A percentile compares a stretch with the other conserved stretches of the same genome.
These are phyloP conservation scores for Colletotrichum musae DNA, from an alignment of 2,329 filamentous ascomycete genomes.

Conservation along the genomic window DNA sequence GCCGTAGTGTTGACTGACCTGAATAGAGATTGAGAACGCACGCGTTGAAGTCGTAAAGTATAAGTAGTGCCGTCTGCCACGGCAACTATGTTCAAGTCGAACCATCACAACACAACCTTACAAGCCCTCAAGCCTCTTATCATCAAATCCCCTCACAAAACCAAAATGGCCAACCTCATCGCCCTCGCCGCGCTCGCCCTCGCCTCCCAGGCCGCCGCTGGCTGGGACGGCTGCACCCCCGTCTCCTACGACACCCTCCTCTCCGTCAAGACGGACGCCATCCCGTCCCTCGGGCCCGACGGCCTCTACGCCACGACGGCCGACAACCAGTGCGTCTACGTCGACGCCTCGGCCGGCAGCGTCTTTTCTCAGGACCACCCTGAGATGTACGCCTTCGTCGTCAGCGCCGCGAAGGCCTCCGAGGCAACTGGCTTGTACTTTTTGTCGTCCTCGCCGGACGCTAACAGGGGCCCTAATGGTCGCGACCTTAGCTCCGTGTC, in stretches of 20 bases:
- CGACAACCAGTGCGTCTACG: conserved; percentile 9
- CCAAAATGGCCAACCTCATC: background rate
- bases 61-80: too few species aligned
- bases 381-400: background rate
- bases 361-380: background rate
- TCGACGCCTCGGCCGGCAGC: background rate
- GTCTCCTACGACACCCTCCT: conserved; percentile 4
- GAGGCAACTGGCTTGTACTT: too few species aligned
- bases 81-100: too few species aligned
- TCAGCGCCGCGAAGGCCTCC: background rate
- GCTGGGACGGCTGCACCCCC: background rate
- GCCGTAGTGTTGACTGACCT: too few species aligned
- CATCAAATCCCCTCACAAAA: background rate
- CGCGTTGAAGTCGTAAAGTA: too few species aligned
- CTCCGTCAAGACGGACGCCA: background rate
- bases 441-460: too few species aligned
- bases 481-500: too few species aligned
- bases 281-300: background rate
- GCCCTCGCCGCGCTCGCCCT: background rate
- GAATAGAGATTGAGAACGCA: too few species aligned
- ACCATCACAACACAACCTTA: too few species aligned
- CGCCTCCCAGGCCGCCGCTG: background rate
- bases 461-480: too few species aligned
- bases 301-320: conserved; percentile 4
- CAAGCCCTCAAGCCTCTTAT: too few species aligned